phyloP scores from a whole-genome alignment of 768 basidiomycete genomes.

The Suillus luteus region DNA sequence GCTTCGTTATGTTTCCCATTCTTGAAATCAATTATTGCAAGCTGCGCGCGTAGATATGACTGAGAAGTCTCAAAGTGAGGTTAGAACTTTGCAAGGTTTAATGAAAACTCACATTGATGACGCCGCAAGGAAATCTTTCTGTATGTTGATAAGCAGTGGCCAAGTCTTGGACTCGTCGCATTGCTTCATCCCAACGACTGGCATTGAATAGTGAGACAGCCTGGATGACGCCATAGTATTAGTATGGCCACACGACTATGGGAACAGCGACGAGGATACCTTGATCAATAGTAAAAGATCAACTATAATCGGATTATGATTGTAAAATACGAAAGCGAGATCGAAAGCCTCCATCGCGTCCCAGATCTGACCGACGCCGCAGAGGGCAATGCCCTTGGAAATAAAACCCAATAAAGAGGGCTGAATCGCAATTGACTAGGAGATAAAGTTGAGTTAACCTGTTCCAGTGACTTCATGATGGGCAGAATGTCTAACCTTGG shows the following conservation, averaged over 20 bases:
- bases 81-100: neutral
- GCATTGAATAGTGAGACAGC: slow-evolving; percentile 1
- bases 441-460: neutral
- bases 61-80: neutral
- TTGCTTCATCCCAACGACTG: neutral
- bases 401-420: neutral
- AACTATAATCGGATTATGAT: neutral
- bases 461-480: neutral
- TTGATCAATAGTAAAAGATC: slow-evolving; percentile 2
- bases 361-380: neutral
- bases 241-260: neutral
- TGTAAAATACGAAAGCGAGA: slow-evolving; percentile 3
- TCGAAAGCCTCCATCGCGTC: slow-evolving; percentile 2
- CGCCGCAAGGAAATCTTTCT: neutral
- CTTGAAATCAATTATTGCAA: neutral
- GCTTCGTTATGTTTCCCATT: neutral
- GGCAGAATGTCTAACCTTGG: neutral
- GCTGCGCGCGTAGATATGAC: neutral
- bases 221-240: neutral
- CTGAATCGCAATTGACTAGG: neutral
- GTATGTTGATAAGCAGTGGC: neutral
- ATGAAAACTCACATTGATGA: neutral
- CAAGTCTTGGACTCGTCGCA: neutral
- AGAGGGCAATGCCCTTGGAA: neutral
- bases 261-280: neutral